phyloP scores from a whole-genome alignment of 306 rosid genomes.

The Dryas octopetala region DNA sequence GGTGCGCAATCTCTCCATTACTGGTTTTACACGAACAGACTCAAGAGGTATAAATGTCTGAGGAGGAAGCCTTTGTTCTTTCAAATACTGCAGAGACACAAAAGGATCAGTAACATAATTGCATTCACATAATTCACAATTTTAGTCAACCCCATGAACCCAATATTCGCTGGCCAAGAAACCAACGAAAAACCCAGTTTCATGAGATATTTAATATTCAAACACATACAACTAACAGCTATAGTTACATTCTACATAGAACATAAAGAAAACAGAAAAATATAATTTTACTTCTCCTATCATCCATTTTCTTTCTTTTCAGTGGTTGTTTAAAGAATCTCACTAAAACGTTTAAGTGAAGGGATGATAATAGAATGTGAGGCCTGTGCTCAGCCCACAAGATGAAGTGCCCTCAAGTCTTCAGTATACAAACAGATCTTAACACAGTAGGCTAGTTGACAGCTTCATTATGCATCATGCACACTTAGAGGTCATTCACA shows the following conservation, averaged over 20 bases:
- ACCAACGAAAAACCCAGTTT: not conserved
- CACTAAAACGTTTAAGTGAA: not conserved
- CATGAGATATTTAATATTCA: not conserved
- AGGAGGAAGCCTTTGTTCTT: slow-evolving; percentile 99
- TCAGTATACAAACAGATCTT: not conserved
- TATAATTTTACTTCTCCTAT: not conserved
- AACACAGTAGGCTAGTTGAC: not conserved
- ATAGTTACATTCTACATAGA: no score
- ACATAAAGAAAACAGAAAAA: not conserved
- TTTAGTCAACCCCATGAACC: slow-evolving; percentile 14
- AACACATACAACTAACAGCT: not conserved
- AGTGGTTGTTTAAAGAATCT: not conserved
- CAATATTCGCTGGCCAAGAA: not conserved
- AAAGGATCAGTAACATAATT: slow-evolving; percentile 22
- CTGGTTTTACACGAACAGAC: slow-evolving; percentile 89
- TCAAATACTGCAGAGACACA: slow-evolving; percentile 78
- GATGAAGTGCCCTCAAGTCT: not conserved
- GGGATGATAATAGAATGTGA: not conserved
- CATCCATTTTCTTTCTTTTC: not conserved
- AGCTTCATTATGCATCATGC: not conserved
- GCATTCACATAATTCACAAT: slow-evolving; percentile 12
- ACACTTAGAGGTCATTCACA: not conserved
- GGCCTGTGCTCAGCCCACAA: not conserved
- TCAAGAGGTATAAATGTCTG: slow-evolving; percentile 99
- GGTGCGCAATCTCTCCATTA: slow-evolving; percentile 87